Conservation (phyloP, 106 monocot genomes). For the Platanthera zijinensis region DNA sequence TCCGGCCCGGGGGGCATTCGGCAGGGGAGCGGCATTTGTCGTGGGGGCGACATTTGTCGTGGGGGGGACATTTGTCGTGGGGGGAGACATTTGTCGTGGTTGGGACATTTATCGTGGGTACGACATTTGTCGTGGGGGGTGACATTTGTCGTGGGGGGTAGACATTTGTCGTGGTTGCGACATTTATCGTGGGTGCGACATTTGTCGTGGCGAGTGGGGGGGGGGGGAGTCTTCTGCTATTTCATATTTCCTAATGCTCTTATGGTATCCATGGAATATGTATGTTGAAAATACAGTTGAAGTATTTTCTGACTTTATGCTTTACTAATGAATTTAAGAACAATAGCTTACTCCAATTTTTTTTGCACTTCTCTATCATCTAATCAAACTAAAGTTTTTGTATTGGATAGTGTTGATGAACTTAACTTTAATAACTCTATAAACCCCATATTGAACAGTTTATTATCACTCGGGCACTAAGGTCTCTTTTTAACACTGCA, state of each 20-base stretch:
- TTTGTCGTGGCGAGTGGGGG: too few species aligned
- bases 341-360: too few species aligned
- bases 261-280: not conserved
- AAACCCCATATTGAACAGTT: not conserved
- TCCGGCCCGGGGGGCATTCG: too few species aligned
- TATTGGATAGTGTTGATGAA: not conserved
- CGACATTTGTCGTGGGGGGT: too few species aligned
- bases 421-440: not conserved
- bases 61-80: too few species aligned
- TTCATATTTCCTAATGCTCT: not conserved
- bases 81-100: too few species aligned
- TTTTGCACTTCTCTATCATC: not conserved
- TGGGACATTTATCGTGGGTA: too few species aligned
- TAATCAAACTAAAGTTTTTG: not conserved
- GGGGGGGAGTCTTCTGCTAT: not conserved
- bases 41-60: too few species aligned
- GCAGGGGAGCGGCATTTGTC: too few species aligned
- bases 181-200: too few species aligned
- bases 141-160: too few species aligned
- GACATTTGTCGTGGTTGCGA: too few species aligned
- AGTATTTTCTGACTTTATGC: not conserved
- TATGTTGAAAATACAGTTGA: not conserved
- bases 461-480: constrained; percentile 47
- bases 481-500: constrained; percentile 94
- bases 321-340: not conserved